Percentiles rank a stretch among this genome's conserved stretches.
phyloP scores from a whole-genome alignment of 2,329 filamentous ascomycete species.

The Claviceps pusilla region DNA sequence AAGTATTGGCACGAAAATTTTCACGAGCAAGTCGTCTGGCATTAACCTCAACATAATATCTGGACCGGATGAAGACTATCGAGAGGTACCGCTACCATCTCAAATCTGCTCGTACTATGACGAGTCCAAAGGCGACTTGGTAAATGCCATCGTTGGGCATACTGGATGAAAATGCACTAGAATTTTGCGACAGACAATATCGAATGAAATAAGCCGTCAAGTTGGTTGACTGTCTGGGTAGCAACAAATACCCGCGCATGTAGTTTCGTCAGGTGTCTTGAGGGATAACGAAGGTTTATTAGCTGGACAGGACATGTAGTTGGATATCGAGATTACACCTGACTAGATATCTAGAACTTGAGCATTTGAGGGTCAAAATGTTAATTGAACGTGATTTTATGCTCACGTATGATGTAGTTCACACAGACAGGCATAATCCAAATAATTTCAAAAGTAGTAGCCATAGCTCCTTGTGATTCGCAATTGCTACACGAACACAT shows the following conservation, averaged over 20 bases:
- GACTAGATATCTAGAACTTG: neutral
- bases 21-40: conserved; percentile 73
- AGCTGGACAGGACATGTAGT: neutral
- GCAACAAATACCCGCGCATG: neutral
- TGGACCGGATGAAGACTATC: conserved; percentile 62
- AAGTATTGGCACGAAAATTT: conserved; percentile 64
- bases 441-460: neutral
- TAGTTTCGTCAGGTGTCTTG: neutral
- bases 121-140: conserved; percentile 53
- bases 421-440: neutral
- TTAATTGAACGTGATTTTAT: neutral
- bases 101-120: conserved; percentile 72
- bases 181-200: neutral
- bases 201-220: neutral
- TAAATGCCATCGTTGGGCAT: conserved; percentile 93
- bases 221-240: neutral
- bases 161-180: conserved; percentile 42
- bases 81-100: conserved; percentile 73
- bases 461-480: neutral
- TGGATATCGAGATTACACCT: neutral
- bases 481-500: neutral
- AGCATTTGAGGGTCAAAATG: neutral
- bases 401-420: neutral
- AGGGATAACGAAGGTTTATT: neutral
- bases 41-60: conserved; percentile 76